Conservation (phyloP, 352 stramenopile species). For the Plasmopara viticola region DNA sequence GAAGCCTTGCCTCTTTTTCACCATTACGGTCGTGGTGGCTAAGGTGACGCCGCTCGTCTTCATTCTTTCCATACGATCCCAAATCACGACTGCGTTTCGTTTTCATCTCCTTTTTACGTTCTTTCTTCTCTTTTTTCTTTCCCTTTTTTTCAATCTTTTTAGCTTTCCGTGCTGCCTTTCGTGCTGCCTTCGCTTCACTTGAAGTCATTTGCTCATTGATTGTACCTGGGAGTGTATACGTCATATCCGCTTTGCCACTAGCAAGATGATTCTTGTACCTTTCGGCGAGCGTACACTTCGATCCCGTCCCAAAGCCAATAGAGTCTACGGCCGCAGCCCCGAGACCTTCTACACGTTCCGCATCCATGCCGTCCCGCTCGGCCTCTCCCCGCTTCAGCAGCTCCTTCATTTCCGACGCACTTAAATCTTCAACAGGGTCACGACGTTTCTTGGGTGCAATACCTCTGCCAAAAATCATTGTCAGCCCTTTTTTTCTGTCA, state of each 20-base stretch:
- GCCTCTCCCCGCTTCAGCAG: slow-evolving; percentile 74
- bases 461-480: slow-evolving; percentile 32
- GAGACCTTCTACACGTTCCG: slow-evolving; percentile 81
- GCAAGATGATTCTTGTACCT: slow-evolving; percentile 61
- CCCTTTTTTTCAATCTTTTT: slow-evolving; percentile 63
- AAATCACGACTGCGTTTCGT: slow-evolving; percentile 9
- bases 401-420: slow-evolving; percentile 80
- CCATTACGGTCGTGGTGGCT: slow-evolving; percentile 4
- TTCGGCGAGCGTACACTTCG: slow-evolving; percentile 65
- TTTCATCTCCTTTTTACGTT: slow-evolving; percentile 35
- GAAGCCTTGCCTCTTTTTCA: slow-evolving; percentile 5
- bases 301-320: slow-evolving; percentile 33
- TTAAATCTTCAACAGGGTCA: slow-evolving; percentile 42
- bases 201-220: slow-evolving; percentile 22
- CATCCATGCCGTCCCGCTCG: slow-evolving; percentile 57
- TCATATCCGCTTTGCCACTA: slow-evolving; percentile 45
- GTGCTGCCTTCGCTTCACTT: slow-evolving; percentile 43
- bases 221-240: slow-evolving; percentile 55
- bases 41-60: slow-evolving; percentile 5
- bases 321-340: slow-evolving; percentile 58
- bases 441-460: slow-evolving; percentile 51
- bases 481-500: not conserved
- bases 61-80: slow-evolving; percentile 7
- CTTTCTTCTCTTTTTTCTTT: slow-evolving; percentile 63
- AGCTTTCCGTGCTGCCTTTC: slow-evolving; percentile 46